Percentiles rank a stretch among this genome's conserved stretches.
These are phyloP conservation scores for Nyctanthes arbortristis DNA, from an alignment of 257 asterid species.

Conservation along the genomic window DNA sequence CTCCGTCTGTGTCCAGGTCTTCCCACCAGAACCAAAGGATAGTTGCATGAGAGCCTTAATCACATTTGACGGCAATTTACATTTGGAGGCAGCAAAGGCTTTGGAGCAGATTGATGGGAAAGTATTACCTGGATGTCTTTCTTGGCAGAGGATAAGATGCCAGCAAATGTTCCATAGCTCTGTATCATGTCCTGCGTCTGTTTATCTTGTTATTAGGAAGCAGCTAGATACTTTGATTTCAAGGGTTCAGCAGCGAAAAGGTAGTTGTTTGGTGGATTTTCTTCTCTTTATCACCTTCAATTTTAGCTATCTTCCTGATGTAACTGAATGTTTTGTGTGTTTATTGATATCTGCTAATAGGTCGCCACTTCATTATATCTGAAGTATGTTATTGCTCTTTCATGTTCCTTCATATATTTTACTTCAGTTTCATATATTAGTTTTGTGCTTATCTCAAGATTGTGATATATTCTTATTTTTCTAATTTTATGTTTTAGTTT, in stretches of 20 bases:
- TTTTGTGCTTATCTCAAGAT: background rate
- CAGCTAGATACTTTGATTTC: conserved; percentile 53
- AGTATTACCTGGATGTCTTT: conserved; percentile 67
- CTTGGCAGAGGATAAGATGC: conserved; percentile 90
- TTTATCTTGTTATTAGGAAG: conserved; percentile 57
- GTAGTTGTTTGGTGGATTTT: conserved; percentile 31
- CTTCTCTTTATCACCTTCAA: background rate
- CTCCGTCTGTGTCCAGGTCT: conserved; percentile 69
- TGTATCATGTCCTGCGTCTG: conserved; percentile 78
- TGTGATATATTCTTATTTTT: too few species aligned
- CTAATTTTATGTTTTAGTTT: too few species aligned
- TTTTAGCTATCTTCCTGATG: background rate
- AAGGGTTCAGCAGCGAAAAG: conserved; percentile 44
- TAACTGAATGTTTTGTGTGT: background rate
- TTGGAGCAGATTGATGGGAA: conserved; percentile 77
- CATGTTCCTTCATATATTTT: background rate
- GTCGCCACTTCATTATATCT: background rate
- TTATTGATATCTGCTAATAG: background rate
- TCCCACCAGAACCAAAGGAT: conserved; percentile 56
- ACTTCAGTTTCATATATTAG: conserved; percentile 1
- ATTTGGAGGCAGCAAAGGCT: conserved; percentile 90
- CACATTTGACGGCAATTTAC: conserved; percentile 77
- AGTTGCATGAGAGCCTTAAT: conserved; percentile 59
- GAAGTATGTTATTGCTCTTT: background rate
- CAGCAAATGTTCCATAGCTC: conserved; percentile 68